Percentiles rank a stretch among this genome's conserved stretches.
Evolutionary conservation across 129 eudicot genomes (phyloP).

Genomic region (Oenanthe sinensis): DNA sequence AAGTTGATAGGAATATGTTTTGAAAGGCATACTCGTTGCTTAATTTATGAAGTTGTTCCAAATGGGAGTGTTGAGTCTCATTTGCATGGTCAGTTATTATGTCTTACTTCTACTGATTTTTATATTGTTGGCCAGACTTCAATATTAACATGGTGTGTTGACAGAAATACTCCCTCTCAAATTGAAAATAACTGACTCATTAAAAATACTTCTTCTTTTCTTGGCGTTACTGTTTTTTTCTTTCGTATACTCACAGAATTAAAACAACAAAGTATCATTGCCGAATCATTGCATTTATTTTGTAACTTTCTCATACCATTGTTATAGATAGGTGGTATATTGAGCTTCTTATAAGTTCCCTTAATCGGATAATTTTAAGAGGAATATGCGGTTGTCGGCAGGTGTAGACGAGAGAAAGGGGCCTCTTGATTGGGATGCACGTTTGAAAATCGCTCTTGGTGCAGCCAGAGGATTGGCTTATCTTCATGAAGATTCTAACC

Average conservation of each 20-base stretch:
- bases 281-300: background rate
- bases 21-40: slow-evolving; percentile 89
- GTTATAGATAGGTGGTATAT: background rate
- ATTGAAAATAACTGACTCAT: too few species aligned
- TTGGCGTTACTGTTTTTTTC: background rate
- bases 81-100: slow-evolving; percentile 65
- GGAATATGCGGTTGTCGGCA: slow-evolving; percentile 26
- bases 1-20: slow-evolving; percentile 90
- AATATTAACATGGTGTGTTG: background rate
- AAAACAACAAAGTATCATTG: background rate
- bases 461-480: slow-evolving; percentile 97
- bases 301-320: background rate
- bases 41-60: slow-evolving; percentile 85
- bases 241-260: background rate
- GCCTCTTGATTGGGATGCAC: slow-evolving; percentile 90
- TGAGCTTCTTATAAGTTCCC: background rate
- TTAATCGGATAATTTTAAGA: background rate
- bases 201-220: too few species aligned
- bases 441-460: slow-evolving; percentile 89
- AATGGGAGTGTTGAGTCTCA: slow-evolving; percentile 96
- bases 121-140: background rate
- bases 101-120: slow-evolving; percentile 7
- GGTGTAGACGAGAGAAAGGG: slow-evolving; percentile 57
- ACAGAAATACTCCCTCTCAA: background rate
- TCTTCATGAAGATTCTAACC: slow-evolving; percentile 98